phyloP scores from a whole-genome alignment of 2,329 filamentous ascomycete genomes.

The Ophiobolus disseminans region DNA sequence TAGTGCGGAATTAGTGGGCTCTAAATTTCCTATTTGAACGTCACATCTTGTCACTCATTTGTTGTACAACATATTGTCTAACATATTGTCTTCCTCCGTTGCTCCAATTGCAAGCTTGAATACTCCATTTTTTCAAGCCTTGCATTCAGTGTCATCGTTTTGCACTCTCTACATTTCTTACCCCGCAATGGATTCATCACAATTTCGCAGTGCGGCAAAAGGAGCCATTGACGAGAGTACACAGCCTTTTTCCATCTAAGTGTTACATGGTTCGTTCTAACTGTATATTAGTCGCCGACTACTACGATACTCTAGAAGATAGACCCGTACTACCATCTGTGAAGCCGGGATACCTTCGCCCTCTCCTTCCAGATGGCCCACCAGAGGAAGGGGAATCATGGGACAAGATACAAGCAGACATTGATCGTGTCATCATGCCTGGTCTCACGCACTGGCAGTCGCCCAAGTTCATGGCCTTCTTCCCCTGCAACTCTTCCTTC shows the following conservation, averaged over 20 bases:
- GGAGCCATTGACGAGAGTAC: slow-evolving; percentile 82
- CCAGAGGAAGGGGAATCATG: slow-evolving; percentile 75
- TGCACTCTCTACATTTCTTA: neutral
- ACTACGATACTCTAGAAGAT: slow-evolving; percentile 77
- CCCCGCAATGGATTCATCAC: slow-evolving; percentile 72
- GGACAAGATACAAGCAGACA: slow-evolving; percentile 80
- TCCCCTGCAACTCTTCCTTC: slow-evolving; percentile 81
- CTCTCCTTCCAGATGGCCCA: slow-evolving; percentile 73
- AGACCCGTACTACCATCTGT: slow-evolving; percentile 79
- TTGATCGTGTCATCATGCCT: slow-evolving; percentile 85
- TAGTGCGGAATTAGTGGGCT: slow-evolving; percentile 24
- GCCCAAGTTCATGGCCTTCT: slow-evolving; percentile 94
- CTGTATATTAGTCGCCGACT: slow-evolving; percentile 72
- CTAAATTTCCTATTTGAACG: slow-evolving; percentile 2
- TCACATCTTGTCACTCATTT: neutral
- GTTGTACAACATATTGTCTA: neutral
- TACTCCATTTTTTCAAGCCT: too few species aligned
- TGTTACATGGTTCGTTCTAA: slow-evolving; percentile 1
- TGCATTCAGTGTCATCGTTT: too few species aligned
- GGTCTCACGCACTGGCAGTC: slow-evolving; percentile 95
- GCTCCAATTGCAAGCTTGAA: too few species aligned
- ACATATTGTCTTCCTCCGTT: neutral
- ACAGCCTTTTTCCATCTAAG: neutral
- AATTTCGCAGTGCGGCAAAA: slow-evolving; percentile 80
- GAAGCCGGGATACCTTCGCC: slow-evolving; percentile 82